These are phyloP conservation scores for Friedmanniomyces simplex DNA, from an alignment of 495 filamentous ascomycete genomes.

Conservation along the genomic window DNA sequence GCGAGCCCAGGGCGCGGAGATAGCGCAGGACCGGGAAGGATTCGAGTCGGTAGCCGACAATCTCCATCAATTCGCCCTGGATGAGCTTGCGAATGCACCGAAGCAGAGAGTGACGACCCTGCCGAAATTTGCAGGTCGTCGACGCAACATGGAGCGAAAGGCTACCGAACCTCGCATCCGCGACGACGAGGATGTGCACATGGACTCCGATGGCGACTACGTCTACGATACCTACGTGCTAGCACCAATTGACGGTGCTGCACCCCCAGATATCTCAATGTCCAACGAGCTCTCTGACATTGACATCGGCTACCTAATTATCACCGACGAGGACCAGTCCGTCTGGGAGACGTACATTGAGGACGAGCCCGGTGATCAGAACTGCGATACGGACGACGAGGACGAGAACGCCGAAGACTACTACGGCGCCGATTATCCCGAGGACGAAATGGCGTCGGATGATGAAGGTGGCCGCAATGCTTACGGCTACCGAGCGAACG, in stretches of 20 bases:
- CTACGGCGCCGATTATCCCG: slow-evolving; percentile 58
- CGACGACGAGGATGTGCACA: slow-evolving; percentile 23
- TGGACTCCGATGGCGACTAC: slow-evolving; percentile 43
- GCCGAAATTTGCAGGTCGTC: slow-evolving; percentile 14
- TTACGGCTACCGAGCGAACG: slow-evolving; percentile 36
- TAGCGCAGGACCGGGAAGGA: background rate
- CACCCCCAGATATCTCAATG: slow-evolving; percentile 18
- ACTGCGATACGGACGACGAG: slow-evolving; percentile 51
- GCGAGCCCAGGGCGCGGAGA: background rate
- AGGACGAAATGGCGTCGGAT: slow-evolving; percentile 50
- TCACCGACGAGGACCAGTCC: slow-evolving; percentile 47
- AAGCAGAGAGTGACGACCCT: slow-evolving; percentile 1
- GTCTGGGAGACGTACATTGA: slow-evolving; percentile 47
- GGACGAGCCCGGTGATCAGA: slow-evolving; percentile 43
- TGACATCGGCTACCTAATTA: slow-evolving; percentile 47
- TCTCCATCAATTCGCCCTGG: slow-evolving; percentile 5
- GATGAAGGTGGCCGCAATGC: slow-evolving; percentile 45
- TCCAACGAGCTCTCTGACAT: slow-evolving; percentile 14
- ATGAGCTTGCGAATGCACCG: background rate
- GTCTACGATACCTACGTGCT: slow-evolving; percentile 56
- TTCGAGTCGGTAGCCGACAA: background rate
- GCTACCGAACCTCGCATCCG: slow-evolving; percentile 13
- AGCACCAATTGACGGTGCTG: slow-evolving; percentile 8
- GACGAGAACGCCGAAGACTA: slow-evolving; percentile 57
- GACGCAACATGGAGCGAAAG: slow-evolving; percentile 4